phyloP scores from a whole-genome alignment of 1,284 basidiomycete species.

The Moesziomyces antarcticus region DNA sequence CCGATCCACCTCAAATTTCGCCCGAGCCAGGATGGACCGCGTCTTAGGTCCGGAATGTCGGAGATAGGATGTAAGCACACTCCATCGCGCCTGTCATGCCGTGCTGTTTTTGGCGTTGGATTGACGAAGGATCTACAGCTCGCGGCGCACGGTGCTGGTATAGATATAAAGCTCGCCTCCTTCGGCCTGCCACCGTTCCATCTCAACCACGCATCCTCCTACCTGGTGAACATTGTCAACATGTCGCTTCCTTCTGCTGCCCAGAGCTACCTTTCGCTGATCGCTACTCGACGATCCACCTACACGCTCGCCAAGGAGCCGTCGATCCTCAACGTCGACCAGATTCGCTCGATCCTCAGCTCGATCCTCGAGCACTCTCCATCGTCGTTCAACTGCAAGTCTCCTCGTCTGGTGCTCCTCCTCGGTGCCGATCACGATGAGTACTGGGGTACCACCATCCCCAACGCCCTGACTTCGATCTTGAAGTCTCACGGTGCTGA shows the following conservation, averaged over 20 bases:
- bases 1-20: too few species aligned
- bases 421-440: slow-evolving; percentile 69
- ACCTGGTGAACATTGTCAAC: neutral
- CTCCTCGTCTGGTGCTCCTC: slow-evolving; percentile 70
- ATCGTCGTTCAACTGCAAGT: slow-evolving; percentile 70
- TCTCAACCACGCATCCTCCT: too few species aligned
- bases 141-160: too few species aligned
- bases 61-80: too few species aligned
- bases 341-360: slow-evolving; percentile 69
- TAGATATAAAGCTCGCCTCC: too few species aligned
- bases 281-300: slow-evolving; percentile 69
- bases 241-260: slow-evolving; percentile 36
- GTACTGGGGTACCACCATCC: slow-evolving; percentile 69
- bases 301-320: slow-evolving; percentile 69
- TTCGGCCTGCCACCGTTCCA: too few species aligned
- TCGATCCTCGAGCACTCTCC: slow-evolving; percentile 70
- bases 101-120: too few species aligned
- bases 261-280: slow-evolving; percentile 42
- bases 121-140: too few species aligned
- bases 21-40: too few species aligned
- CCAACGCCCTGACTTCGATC: slow-evolving; percentile 42
- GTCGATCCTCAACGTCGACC: slow-evolving; percentile 65
- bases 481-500: slow-evolving; percentile 27
- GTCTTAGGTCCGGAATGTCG: too few species aligned
- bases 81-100: too few species aligned